phyloP scores from a whole-genome alignment of 805 yeast species.

The Zygosaccharomyces gambellarensis region DNA sequence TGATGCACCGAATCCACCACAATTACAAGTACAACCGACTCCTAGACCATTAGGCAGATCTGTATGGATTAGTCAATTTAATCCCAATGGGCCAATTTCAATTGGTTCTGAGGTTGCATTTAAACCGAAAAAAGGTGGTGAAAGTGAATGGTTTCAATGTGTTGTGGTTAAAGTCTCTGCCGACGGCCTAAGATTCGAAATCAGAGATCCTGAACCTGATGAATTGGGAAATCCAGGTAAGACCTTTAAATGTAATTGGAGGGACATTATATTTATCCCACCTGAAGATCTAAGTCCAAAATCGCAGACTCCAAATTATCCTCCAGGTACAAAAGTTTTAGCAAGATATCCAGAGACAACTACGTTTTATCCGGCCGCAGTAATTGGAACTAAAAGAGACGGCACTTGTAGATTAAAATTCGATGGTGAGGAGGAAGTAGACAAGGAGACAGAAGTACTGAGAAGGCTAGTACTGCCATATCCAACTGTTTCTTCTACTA shows the following conservation, averaged over 20 bases:
- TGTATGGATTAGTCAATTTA: slow-evolving; percentile 50
- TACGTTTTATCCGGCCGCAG: slow-evolving; percentile 92
- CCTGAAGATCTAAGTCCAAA: slow-evolving; percentile 39
- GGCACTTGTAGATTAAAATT: slow-evolving; percentile 75
- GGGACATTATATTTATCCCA: slow-evolving; percentile 73
- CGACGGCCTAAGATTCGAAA: slow-evolving; percentile 76
- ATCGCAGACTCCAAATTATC: slow-evolving; percentile 42
- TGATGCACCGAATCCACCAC: slow-evolving; percentile 11
- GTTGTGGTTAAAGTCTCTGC: slow-evolving; percentile 72
- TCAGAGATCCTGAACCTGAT: slow-evolving; percentile 97
- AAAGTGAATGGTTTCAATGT: slow-evolving; percentile 96
- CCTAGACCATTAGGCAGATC: slow-evolving; percentile 37
- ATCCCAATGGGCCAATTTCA: slow-evolving; percentile 51
- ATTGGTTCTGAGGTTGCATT: slow-evolving; percentile 87
- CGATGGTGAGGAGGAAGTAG: slow-evolving; percentile 96
- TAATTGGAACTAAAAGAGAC: slow-evolving; percentile 67
- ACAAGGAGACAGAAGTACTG: slow-evolving; percentile 90
- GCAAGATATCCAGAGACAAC: slow-evolving; percentile 98
- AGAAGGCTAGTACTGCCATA: slow-evolving; percentile 77
- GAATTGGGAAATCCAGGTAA: slow-evolving; percentile 86
- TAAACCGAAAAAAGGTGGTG: slow-evolving; percentile 60
- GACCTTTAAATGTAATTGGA: slow-evolving; percentile 73
- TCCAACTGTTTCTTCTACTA: slow-evolving; percentile 39
- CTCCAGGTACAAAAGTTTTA: slow-evolving; percentile 74
- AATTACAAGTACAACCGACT: not conserved